Base-by-base conservation (phyloP, 2,329 filamentous ascomycete genomes). In the Paracorniculantispora psalliotae region DNA sequence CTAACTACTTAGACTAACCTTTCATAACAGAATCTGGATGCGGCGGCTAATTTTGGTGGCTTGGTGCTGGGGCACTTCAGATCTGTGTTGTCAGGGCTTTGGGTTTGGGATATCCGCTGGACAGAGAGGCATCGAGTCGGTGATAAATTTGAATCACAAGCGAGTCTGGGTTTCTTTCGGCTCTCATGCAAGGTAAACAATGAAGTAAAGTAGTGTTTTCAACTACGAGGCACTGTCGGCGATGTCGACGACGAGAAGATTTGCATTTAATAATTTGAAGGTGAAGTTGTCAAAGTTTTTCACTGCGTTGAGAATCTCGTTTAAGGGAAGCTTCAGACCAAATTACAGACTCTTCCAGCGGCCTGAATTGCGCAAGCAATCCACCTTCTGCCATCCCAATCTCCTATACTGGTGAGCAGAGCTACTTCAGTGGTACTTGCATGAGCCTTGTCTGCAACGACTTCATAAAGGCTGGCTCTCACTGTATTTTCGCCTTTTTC, bases 381-480 rank as follows among this genome's bases (percentile, higher is more conserved):
- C 60, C 60, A 19, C 60, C 60, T 3, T 55, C 61, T 13, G 79
- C 82, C 59, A 78, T 84, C 59, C 79, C 75, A 21, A 81, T 79
- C 25, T 81, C 21, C 28, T 55, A 84, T 67, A 75, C 72, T 15
- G 79, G 79, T 63, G 78, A 79, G 62, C 81, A 84, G 68, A 75
- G 72, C 13, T 75, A 77, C 57, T 68, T 59, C n/a, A 44, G 52
- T 13, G 28, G 26, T 3, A 46, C 33, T 39, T 64, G 63, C 61
- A 48, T 63, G 19, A 65, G 72, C 43, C 72, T 81, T 2, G 80
- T 84, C 66, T 84, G 81, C 67, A 69, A 73, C 60, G 80, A 83
- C 71, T 83, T 80, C 67, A 76, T 83, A 75, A 84, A 84, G 71
- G 75, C 82, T 2, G 80, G 77, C 21, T 49, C 81, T 81, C 50